Percentiles rank a stretch among this genome's conserved stretches.
These are phyloP conservation scores for Sambucus nigra DNA, from an alignment of 129 eudicot species.

Conservation along the genomic window DNA sequence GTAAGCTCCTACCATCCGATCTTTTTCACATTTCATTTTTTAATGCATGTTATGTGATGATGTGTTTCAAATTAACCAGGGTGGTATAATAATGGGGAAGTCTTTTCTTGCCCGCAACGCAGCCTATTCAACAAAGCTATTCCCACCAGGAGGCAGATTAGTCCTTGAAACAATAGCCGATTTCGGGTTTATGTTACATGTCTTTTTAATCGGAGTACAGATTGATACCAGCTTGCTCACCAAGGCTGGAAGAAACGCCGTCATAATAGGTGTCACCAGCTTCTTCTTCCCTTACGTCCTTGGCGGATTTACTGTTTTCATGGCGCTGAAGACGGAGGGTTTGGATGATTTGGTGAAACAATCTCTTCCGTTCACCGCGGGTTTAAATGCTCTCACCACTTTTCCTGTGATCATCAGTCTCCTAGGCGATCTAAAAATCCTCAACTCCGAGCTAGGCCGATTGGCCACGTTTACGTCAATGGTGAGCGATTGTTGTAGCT, in stretches of 20 bases:
- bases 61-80: slow-evolving; percentile 33
- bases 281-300: slow-evolving; percentile 20
- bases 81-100: slow-evolving; percentile 33
- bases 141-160: slow-evolving; percentile 46
- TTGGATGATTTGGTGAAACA: slow-evolving; percentile 8
- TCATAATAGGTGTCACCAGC: slow-evolving; percentile 27
- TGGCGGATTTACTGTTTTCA: slow-evolving; percentile 6
- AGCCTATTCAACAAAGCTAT: slow-evolving; percentile 7
- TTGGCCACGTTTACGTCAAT: slow-evolving; percentile 33
- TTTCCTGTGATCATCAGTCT: slow-evolving; percentile 43
- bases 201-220: slow-evolving; percentile 53
- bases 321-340: neutral
- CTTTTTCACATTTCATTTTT: neutral
- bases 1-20: slow-evolving; percentile 27
- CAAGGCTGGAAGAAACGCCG: slow-evolving; percentile 15
- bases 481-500: slow-evolving; percentile 27
- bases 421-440: slow-evolving; percentile 40
- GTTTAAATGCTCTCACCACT: slow-evolving; percentile 24
- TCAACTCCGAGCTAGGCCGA: slow-evolving; percentile 41
- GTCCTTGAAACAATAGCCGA: slow-evolving; percentile 37
- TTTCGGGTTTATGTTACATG: slow-evolving; percentile 43
- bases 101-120: slow-evolving; percentile 16
- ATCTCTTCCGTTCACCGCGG: slow-evolving; percentile 23
- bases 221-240: slow-evolving; percentile 23
- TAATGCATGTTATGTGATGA: slow-evolving; percentile 10